Conservation (phyloP, 75 land plant species). For the Isoetes taiwanensis region DNA sequence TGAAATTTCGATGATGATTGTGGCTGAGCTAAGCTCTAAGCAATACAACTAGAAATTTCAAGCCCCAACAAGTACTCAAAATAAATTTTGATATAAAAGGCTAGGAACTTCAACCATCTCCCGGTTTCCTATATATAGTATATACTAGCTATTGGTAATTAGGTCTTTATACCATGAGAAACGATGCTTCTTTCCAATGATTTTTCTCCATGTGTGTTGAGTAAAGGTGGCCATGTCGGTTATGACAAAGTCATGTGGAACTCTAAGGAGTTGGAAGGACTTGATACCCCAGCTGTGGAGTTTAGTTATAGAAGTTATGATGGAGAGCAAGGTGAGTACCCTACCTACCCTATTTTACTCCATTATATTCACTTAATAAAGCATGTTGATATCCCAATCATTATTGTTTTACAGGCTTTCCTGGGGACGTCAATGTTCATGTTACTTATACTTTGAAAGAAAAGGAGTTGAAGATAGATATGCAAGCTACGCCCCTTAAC, state of each 20-base stretch:
- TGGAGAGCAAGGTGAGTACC: constrained; percentile 83
- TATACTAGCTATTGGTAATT: too few relatives aligned
- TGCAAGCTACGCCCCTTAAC: constrained; percentile 66
- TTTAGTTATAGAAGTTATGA: constrained; percentile 71
- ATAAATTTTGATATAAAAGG: background rate
- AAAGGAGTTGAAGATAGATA: constrained; percentile 54
- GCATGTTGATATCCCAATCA: background rate
- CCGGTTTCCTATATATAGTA: too few relatives aligned
- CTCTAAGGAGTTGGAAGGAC: constrained; percentile 35
- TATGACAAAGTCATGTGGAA: constrained; percentile 85
- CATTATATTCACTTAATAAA: background rate
- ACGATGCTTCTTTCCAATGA: background rate
- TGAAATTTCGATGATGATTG: too few relatives aligned
- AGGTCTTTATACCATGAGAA: too few relatives aligned
- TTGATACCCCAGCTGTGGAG: constrained; percentile 47
- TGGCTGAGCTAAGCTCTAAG: too few relatives aligned
- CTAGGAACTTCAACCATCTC: too few relatives aligned
- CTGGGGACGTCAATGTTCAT: constrained; percentile 65
- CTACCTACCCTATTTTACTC: too few relatives aligned
- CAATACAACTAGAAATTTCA: too few relatives aligned
- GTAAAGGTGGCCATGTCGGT: constrained; percentile 69
- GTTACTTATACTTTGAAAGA: constrained; percentile 61
- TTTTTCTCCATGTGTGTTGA: background rate
- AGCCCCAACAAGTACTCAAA: background rate
- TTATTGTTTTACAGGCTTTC: constrained; percentile 50